A percentile compares a stretch with the other conserved stretches of the same genome.
These are phyloP conservation scores for Rosa multiflora DNA, from an alignment of 306 rosid genomes.

Conservation along the genomic window DNA sequence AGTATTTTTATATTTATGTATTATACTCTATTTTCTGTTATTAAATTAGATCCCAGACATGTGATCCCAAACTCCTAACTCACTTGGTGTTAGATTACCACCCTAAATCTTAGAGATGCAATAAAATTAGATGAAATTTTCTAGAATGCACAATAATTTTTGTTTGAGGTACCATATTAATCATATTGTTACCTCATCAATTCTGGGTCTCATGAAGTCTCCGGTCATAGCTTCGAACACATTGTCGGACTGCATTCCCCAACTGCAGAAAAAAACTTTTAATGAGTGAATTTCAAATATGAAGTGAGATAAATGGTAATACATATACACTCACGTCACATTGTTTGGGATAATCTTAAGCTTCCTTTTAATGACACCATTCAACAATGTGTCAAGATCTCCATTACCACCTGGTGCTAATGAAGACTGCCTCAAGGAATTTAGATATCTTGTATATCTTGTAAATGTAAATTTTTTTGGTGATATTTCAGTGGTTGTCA, in stretches of 20 bases:
- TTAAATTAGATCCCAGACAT: too few species aligned
- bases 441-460: constrained; percentile 58
- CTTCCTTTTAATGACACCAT: constrained; percentile 71
- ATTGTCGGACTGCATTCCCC: constrained; percentile 53
- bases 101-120: too few species aligned
- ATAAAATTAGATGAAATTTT: neutral
- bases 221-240: constrained; percentile 44
- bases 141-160: neutral
- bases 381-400: constrained; percentile 49
- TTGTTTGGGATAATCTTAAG: constrained; percentile 69
- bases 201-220: constrained; percentile 92
- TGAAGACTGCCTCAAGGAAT: constrained; percentile 34
- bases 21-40: too few species aligned
- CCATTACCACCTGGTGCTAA: constrained; percentile 41
- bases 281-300: neutral
- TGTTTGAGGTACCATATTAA: too few species aligned
- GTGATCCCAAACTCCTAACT: too few species aligned
- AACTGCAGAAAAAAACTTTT: constrained; percentile 37
- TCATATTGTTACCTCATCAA: constrained; percentile 54
- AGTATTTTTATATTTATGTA: too few species aligned
- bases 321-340: constrained; percentile 48
- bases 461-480: constrained; percentile 10
- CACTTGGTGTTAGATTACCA: too few species aligned
- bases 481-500: constrained; percentile 24
- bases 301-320: neutral